phyloP scores from a whole-genome alignment of 331 rosid species.

The Ulmus americana region DNA sequence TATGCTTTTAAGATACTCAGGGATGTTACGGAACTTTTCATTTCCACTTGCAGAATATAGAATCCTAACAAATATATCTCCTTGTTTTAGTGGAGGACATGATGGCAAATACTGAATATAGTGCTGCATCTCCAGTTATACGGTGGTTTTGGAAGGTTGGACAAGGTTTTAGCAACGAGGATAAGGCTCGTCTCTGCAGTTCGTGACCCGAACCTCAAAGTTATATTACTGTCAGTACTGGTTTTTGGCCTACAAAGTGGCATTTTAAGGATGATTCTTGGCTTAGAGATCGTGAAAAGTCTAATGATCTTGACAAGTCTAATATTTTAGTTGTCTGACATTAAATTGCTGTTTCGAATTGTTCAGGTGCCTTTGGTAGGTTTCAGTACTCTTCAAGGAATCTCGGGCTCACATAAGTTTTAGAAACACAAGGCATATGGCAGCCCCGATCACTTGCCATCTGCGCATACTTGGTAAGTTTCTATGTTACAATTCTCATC shows the following conservation, averaged over 20 bases:
- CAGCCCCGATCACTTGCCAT: constrained; percentile 88
- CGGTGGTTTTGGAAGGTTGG: constrained; percentile 99
- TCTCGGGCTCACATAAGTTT: constrained; percentile 92
- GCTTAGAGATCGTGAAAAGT: neutral
- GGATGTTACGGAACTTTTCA: neutral
- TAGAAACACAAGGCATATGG: constrained; percentile 98
- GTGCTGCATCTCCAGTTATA: constrained; percentile 74
- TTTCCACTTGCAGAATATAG: neutral
- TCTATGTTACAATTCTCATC: neutral
- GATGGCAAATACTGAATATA: constrained; percentile 94
- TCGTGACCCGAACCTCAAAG: constrained; percentile 99
- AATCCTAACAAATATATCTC: constrained; percentile 22
- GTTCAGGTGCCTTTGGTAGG: constrained; percentile 94
- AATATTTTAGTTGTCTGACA: neutral
- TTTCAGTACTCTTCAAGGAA: constrained; percentile 95
- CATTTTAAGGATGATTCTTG: neutral
- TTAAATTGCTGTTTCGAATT: constrained; percentile 14
- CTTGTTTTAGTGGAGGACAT: constrained; percentile 85
- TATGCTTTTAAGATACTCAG: neutral
- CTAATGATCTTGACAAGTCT: neutral
- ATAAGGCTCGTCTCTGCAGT: constrained; percentile 97
- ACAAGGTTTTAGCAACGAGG: constrained; percentile 92
- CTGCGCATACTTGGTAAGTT: constrained; percentile 91
- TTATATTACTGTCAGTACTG: constrained; percentile 31
- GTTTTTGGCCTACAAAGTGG: neutral